Conservation (phyloP, 345 rosid genomes). For the Eucalyptus regnans region DNA sequence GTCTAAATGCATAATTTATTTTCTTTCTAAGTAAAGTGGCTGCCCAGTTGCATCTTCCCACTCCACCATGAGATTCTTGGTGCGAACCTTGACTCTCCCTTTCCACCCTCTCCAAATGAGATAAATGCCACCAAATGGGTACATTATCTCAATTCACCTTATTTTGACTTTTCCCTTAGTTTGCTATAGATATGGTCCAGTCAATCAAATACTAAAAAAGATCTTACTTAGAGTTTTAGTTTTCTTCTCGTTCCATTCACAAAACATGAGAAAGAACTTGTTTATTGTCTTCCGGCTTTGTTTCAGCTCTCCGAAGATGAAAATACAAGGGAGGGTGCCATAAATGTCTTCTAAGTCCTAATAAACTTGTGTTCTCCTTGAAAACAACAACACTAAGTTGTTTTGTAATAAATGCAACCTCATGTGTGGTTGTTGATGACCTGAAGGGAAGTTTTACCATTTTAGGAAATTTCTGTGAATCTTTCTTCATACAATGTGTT, state of each 20-base stretch:
- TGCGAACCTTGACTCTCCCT: not conserved
- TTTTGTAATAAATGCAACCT: not conserved
- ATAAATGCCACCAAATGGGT: not conserved
- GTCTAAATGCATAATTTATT: not conserved
- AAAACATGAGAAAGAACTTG: not conserved
- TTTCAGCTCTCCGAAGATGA: not conserved
- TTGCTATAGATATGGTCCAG: not conserved
- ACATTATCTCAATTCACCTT: not conserved
- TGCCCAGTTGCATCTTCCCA: not conserved
- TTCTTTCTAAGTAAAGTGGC: not conserved
- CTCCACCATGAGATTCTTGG: not conserved
- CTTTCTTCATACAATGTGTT: not conserved
- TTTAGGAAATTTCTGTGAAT: not conserved
- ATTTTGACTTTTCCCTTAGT: not conserved
- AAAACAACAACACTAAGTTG: not conserved
- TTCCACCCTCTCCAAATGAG: not conserved
- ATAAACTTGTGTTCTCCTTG: not conserved
- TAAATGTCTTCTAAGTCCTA: not conserved
- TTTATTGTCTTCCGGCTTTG: not conserved
- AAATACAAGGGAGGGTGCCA: not conserved
- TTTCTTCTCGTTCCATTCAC: not conserved
- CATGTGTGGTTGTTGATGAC: not conserved
- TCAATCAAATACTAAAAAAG: not conserved
- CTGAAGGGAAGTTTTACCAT: not conserved
- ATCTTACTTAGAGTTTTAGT: not conserved